phyloP scores from a whole-genome alignment of 768 basidiomycete genomes.

The Omphalotus guepiniiformis region DNA sequence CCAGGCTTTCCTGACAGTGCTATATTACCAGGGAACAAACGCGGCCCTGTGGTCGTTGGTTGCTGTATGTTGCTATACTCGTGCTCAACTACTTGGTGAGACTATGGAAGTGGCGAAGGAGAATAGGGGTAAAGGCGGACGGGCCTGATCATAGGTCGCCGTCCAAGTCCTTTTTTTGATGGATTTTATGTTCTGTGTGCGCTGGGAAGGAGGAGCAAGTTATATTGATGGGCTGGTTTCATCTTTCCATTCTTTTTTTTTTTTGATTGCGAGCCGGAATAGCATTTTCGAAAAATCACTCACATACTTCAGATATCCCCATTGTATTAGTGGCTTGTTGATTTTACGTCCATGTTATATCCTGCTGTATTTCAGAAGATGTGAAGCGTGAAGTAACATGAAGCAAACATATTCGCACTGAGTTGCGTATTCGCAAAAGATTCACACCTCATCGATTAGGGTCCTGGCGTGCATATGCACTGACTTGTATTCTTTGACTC shows the following conservation, averaged over 20 bases:
- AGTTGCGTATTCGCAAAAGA: too few relatives aligned
- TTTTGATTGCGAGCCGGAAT: background rate
- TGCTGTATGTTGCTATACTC: conserved; percentile 61
- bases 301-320: too few relatives aligned
- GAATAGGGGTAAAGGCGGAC: conserved; percentile 54
- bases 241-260: conserved; percentile 20
- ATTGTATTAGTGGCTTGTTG: too few relatives aligned
- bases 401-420: too few relatives aligned
- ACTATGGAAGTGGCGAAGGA: conserved; percentile 60
- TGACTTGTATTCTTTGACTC: conserved; percentile 5
- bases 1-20: conserved; percentile 55
- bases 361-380: too few relatives aligned
- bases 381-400: too few relatives aligned
- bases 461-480: too few relatives aligned
- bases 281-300: background rate
- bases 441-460: too few relatives aligned
- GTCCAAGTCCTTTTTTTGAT: conserved; percentile 8
- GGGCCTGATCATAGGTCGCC: conserved; percentile 39
- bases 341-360: too few relatives aligned
- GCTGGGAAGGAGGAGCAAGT: conserved; percentile 13
- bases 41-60: conserved; percentile 77
- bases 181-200: conserved; percentile 8
- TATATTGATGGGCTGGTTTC: conserved; percentile 23
- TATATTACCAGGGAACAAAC: conserved; percentile 89
- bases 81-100: conserved; percentile 67